Evolutionary conservation across 495 filamentous ascomycete species (phyloP), one percentile per base, ranked within the genome.

Genomic region (Rhizodiscina lignyota): DNA sequence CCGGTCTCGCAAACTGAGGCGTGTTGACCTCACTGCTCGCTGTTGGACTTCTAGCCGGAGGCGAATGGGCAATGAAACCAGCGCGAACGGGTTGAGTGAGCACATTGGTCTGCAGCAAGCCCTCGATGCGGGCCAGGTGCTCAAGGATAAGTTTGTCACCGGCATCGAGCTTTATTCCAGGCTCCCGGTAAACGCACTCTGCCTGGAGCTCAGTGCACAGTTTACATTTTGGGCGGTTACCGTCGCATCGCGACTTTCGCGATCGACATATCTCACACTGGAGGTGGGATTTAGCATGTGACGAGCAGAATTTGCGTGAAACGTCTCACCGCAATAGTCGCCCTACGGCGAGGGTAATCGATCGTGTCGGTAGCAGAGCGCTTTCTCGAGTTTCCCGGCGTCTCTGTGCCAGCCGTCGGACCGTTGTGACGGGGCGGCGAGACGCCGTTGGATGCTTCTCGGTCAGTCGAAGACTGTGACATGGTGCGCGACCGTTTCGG

Each of bases 181-280:
- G 81, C 53, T 87, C 81, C 30, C 81, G 68, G 49, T 87, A 87
- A 39, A 83, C 67, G 52, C 81, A 87, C 40, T 85, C 81, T 12
- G 77, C 80, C 40, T 80, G 76, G 27, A 87, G 62, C 50, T 85
- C 81, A 12, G 74, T 74, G 54, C 81, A 87, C 13, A 87, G 72
- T 53, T 79, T 74, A 51, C 81, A 87, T 54, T 82, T 83, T 11
- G 81, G 80, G 38, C 80, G 74, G 5, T 67, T 76, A n/a, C 81
- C 81, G 49, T 85, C 81, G 51, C 81, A 87, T 50, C 79, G 66
- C 34, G 80, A 84, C 54, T 87, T 86, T 39, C 81, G 67, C 24
- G 79, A 77, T 20, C 81, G 78, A 48, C 81, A 87, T 36, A 86
- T 80, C 51, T 87, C 80, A 59, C 81, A 87, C 74, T 83, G 24